Percentiles rank a stretch among this genome's conserved stretches.
phyloP scores from a whole-genome alignment of 2,329 filamentous ascomycete species.

The Sphaceloma murrayae region DNA sequence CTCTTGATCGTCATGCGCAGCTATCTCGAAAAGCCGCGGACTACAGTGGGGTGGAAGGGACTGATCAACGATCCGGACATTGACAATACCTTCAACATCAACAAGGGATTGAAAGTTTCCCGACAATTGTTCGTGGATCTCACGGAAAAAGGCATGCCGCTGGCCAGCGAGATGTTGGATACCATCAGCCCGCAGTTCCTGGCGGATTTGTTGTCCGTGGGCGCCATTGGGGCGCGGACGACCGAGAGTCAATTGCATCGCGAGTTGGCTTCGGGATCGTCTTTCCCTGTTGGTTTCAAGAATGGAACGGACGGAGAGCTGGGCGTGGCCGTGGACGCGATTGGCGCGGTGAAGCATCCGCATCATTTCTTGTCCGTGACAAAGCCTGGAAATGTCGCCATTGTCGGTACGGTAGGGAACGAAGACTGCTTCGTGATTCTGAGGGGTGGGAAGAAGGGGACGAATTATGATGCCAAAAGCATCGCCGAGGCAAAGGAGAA shows the following conservation, averaged over 20 bases:
- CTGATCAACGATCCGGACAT: constrained; percentile 98
- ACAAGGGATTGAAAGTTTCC: constrained; percentile 82
- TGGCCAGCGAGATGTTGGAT: constrained; percentile 95
- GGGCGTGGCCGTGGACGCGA: constrained; percentile 86
- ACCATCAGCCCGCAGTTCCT: constrained; percentile 97
- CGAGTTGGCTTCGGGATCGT: constrained; percentile 84
- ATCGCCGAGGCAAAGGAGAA: constrained; percentile 75
- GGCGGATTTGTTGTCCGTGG: constrained; percentile 81
- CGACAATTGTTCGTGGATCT: constrained; percentile 89
- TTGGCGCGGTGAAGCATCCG: constrained; percentile 80
- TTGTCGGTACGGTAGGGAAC: constrained; percentile 89
- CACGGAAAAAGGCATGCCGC: constrained; percentile 84
- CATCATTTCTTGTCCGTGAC: constrained; percentile 98
- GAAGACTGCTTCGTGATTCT: constrained; percentile 96
- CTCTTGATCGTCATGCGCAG: constrained; percentile 94
- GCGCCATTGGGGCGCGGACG: constrained; percentile 89
- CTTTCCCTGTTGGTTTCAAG: constrained; percentile 98
- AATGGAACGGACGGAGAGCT: constrained; percentile 93
- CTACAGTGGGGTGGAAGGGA: constrained; percentile 97
- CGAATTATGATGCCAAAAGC: constrained; percentile 83
- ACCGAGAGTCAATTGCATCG: constrained; percentile 94
- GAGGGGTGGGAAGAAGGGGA: constrained; percentile 81
- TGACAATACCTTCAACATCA: constrained; percentile 97
- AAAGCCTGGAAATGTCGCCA: constrained; percentile 89
- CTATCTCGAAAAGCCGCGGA: constrained; percentile 97